Conservation (phyloP, 2,329 filamentous ascomycete genomes). For the Hymenoscyphus fructigenus region DNA sequence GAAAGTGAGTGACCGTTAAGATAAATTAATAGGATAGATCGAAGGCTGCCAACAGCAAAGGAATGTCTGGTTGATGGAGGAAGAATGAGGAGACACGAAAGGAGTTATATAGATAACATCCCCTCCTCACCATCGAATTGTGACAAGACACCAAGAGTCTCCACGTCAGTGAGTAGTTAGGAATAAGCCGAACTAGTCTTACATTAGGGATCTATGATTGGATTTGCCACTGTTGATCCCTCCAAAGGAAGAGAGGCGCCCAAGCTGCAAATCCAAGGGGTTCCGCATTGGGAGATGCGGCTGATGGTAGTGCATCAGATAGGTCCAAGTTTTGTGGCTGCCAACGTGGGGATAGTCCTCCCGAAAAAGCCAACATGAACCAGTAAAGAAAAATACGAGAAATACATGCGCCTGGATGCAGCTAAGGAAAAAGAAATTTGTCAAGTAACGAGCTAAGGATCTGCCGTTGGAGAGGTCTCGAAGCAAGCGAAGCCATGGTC, state of each 20-base stretch:
- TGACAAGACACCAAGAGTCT: constrained; percentile 1
- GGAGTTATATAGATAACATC: neutral
- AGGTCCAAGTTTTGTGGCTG: neutral
- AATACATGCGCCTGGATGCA: neutral
- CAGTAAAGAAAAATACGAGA: neutral
- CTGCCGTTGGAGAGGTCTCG: neutral
- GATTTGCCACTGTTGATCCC: neutral
- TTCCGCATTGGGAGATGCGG: neutral
- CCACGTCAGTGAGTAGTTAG: neutral
- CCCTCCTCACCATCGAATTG: neutral
- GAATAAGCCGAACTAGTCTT: neutral
- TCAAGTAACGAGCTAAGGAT: neutral
- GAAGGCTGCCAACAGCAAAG: neutral
- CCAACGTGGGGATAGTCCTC: neutral
- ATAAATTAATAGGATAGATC: neutral
- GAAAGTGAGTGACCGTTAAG: neutral
- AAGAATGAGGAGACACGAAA: neutral
- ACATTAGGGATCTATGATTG: neutral
- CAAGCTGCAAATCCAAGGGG: neutral
- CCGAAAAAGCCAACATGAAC: neutral
- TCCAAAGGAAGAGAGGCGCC: neutral
- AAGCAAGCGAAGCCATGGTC: neutral
- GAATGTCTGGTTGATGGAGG: neutral
- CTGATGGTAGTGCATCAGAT: neutral
- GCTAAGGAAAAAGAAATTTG: neutral